phyloP scores from a whole-genome alignment of 2,329 filamentous ascomycete species.

The Stachybotrys elegans region DNA sequence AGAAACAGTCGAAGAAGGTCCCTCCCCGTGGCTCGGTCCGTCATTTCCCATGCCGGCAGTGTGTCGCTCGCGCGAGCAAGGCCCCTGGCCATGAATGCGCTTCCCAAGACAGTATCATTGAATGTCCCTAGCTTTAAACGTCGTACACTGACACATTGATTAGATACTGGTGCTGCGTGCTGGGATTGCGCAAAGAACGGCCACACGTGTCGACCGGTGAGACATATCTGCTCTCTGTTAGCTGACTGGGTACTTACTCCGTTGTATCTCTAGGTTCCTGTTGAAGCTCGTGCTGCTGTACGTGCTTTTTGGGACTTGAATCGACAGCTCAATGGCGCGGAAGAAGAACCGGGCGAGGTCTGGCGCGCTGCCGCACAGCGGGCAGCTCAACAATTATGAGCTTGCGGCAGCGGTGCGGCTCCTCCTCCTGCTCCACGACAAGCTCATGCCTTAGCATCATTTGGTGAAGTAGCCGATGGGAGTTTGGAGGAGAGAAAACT shows the following conservation, averaged over 20 bases:
- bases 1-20: not conserved
- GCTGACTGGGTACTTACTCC: not conserved
- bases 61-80: conserved; percentile 1
- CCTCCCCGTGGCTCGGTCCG: not conserved
- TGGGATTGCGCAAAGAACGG: conserved; percentile 1
- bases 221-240: conserved; percentile 1
- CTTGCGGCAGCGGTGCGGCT: not conserved
- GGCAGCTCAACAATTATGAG: conserved; percentile 1
- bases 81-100: conserved; percentile 1
- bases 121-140: not conserved
- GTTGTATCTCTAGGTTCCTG: not conserved
- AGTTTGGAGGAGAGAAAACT: not conserved
- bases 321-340: not conserved
- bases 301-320: conserved; percentile 2
- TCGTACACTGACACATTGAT: conserved; percentile 1
- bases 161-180: conserved; percentile 1
- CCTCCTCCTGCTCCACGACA: not conserved
- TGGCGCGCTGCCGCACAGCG: conserved; percentile 2
- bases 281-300: conserved; percentile 1
- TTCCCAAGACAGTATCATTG: not conserved
- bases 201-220: conserved; percentile 1
- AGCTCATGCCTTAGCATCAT: not conserved
- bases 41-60: not conserved
- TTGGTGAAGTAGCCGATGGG: not conserved
- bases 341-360: not conserved